Percentiles rank a stretch among this genome's conserved stretches.
Evolutionary conservation across 1,284 basidiomycete species (phyloP).

Genomic region (Malassezia psittaci): DNA sequence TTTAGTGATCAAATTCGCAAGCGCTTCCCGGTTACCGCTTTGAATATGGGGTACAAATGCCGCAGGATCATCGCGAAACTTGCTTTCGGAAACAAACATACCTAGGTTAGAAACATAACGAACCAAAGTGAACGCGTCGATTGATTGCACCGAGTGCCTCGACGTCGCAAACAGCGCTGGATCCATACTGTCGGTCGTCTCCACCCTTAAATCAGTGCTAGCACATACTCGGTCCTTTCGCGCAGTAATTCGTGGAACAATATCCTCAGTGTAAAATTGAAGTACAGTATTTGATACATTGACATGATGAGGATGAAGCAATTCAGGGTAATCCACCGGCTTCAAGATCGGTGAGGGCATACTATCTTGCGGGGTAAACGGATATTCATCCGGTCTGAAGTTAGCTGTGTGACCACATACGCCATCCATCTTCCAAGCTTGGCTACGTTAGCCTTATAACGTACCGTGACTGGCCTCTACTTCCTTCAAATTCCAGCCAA

Average conservation of each 20-base stretch:
- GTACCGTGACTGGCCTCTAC: conserved; percentile 84
- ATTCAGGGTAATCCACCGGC: conserved; percentile 63
- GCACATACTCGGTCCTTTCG: conserved; percentile 22
- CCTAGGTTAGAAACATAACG: conserved; percentile 40
- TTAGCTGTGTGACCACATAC: background rate
- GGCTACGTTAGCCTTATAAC: background rate
- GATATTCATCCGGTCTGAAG: conserved; percentile 75
- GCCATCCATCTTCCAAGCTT: conserved; percentile 28
- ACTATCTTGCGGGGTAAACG: conserved; percentile 64
- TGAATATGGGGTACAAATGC: conserved; percentile 85
- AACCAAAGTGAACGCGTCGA: conserved; percentile 84
- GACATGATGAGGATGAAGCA: conserved; percentile 69
- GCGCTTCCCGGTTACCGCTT: conserved; percentile 61
- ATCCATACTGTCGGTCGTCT: conserved; percentile 96
- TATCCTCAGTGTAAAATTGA: conserved; percentile 70
- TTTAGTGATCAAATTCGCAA: conserved; percentile 79
- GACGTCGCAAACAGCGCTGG: conserved; percentile 82
- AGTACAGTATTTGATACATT: conserved; percentile 81
- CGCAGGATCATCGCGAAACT: conserved; percentile 73
- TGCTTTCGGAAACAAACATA: conserved; percentile 96
- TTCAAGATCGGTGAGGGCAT: conserved; percentile 76
- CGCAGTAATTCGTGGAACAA: conserved; percentile 70
- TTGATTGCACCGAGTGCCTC: conserved; percentile 87
- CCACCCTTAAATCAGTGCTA: conserved; percentile 50
- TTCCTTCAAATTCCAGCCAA: conserved; percentile 94